phyloP scores from a whole-genome alignment of 257 asterid genomes.

The Rehmannia glutinosa region DNA sequence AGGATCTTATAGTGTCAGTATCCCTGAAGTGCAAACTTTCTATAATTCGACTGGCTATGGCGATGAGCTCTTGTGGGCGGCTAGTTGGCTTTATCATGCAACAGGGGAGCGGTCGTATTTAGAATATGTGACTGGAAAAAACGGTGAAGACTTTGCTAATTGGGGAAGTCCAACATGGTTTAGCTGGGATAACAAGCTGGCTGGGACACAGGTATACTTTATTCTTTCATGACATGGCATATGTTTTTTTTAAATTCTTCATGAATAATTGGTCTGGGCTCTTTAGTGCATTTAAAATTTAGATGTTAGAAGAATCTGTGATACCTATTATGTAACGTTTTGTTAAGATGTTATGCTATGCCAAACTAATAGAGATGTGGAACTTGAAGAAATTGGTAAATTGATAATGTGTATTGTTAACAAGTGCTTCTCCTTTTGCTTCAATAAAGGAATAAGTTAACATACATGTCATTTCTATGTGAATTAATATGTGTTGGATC shows the following conservation, averaged over 20 bases:
- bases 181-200: constrained; percentile 97
- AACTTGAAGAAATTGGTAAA: too few species aligned
- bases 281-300: too few species aligned
- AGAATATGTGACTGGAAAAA: constrained; percentile 69
- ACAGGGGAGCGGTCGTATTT: constrained; percentile 60
- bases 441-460: not conserved
- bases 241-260: too few species aligned
- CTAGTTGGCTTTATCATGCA: constrained; percentile 93
- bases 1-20: constrained; percentile 62
- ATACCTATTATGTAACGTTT: too few species aligned
- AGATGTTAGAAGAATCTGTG: too few species aligned
- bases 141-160: constrained; percentile 65
- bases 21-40: constrained; percentile 67
- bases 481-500: not conserved
- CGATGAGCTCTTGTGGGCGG: constrained; percentile 99
- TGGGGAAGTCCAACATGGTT: constrained; percentile 93
- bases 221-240: too few species aligned
- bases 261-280: too few species aligned
- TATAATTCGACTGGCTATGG: constrained; percentile 96
- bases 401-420: not conserved
- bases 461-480: not conserved
- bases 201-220: constrained; percentile 80
- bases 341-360: too few species aligned
- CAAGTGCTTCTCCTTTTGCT: not conserved
- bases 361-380: too few species aligned